These are phyloP conservation scores for Venturiaceae sp. DNA, from an alignment of 2,329 filamentous ascomycete species.

Conservation along the genomic window DNA sequence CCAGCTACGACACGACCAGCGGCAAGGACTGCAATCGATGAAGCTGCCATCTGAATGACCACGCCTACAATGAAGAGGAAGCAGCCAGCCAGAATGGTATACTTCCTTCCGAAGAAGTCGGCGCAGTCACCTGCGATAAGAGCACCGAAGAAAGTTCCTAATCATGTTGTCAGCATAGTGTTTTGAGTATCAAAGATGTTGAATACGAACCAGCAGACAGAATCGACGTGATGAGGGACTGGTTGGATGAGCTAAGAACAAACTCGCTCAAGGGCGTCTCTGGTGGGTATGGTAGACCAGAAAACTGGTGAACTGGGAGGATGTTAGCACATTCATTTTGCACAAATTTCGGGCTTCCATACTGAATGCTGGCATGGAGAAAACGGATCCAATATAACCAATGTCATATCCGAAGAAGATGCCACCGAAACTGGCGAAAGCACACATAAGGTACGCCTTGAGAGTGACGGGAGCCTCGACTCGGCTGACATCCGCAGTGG, in stretches of 20 bases:
- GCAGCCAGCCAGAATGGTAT: slow-evolving; percentile 62
- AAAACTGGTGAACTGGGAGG: neutral
- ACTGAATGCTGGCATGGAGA: slow-evolving; percentile 25
- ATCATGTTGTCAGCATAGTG: neutral
- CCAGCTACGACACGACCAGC: slow-evolving; percentile 67
- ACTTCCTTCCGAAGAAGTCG: slow-evolving; percentile 64
- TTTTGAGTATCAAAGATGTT: neutral
- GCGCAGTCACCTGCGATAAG: slow-evolving; percentile 60
- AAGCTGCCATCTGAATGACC: slow-evolving; percentile 42
- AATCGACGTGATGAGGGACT: slow-evolving; percentile 62
- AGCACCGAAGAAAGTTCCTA: slow-evolving; percentile 60
- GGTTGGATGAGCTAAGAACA: slow-evolving; percentile 16
- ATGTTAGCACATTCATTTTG: neutral
- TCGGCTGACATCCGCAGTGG: slow-evolving; percentile 35
- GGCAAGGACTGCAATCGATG: slow-evolving; percentile 18
- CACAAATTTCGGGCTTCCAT: neutral
- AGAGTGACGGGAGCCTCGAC: slow-evolving; percentile 41
- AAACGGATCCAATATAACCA: slow-evolving; percentile 61
- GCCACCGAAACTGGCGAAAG: slow-evolving; percentile 38
- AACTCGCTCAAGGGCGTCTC: neutral
- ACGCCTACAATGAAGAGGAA: slow-evolving; percentile 51
- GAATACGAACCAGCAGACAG: slow-evolving; percentile 52
- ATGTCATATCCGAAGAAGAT: slow-evolving; percentile 76
- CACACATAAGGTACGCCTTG: slow-evolving; percentile 35
- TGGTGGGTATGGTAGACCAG: slow-evolving; percentile 1